Conservation (phyloP, 2,329 filamentous ascomycete species). For the Penicillium concentricum region DNA sequence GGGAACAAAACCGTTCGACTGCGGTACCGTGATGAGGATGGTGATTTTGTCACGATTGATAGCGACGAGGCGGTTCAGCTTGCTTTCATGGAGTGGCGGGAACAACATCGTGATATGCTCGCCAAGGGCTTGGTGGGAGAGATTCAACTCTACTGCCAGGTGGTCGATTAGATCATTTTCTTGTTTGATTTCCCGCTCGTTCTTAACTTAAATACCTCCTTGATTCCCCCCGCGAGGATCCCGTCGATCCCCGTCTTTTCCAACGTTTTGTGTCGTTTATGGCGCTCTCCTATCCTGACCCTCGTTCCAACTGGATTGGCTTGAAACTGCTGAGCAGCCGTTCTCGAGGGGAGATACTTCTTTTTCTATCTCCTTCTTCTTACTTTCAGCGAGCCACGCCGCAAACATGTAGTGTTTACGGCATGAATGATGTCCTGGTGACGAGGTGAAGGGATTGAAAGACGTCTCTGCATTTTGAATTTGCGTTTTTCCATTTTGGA, state of each 20-base stretch:
- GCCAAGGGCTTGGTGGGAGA: constrained; percentile 73
- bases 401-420: constrained; percentile 12
- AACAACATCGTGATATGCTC: constrained; percentile 64
- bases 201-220: constrained; percentile 10
- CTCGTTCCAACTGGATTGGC: constrained; percentile 33
- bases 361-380: constrained; percentile 9
- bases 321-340: constrained; percentile 26
- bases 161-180: constrained; percentile 38
- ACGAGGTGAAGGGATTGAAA: constrained; percentile 12
- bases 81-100: constrained; percentile 91
- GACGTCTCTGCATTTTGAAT: constrained; percentile 5
- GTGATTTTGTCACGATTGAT: constrained; percentile 88
- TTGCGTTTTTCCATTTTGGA: constrained; percentile 16
- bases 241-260: constrained; percentile 8
- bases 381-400: constrained; percentile 2
- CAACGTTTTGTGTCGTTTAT: constrained; percentile 19
- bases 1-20: constrained; percentile 79
- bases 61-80: constrained; percentile 96
- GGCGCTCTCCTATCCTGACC: constrained; percentile 22
- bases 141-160: constrained; percentile 82
- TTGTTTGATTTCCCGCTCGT: constrained; percentile 7
- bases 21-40: constrained; percentile 88
- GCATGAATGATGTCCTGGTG: constrained; percentile 14
- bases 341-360: constrained; percentile 14
- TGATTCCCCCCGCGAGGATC: constrained; percentile 6